phyloP scores from a whole-genome alignment of 2,329 filamentous ascomycete species.

The Xylariales sp. region DNA sequence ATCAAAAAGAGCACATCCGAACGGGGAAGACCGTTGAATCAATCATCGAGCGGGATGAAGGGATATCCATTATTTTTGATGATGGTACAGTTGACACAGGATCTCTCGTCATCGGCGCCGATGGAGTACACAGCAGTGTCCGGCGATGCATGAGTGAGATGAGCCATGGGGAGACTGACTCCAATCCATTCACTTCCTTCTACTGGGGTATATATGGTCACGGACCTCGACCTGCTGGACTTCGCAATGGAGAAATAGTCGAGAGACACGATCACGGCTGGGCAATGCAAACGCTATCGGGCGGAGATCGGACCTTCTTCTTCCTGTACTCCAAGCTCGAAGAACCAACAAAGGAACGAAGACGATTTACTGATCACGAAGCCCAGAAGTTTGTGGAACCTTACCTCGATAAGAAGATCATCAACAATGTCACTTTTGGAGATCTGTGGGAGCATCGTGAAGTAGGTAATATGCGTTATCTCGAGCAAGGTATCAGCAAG shows the following conservation, averaged over 20 bases:
- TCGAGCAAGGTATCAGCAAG: slow-evolving; percentile 29
- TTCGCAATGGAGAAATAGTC: not conserved
- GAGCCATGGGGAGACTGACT: not conserved
- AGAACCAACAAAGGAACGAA: slow-evolving; percentile 18
- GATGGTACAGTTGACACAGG: slow-evolving; percentile 13
- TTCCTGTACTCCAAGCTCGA: slow-evolving; percentile 10
- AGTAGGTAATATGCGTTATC: slow-evolving; percentile 19
- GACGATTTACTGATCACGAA: slow-evolving; percentile 24
- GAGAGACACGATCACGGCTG: not conserved
- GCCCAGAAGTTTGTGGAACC: slow-evolving; percentile 17
- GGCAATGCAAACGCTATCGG: not conserved
- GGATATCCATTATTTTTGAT: not conserved
- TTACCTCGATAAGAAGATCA: slow-evolving; percentile 22
- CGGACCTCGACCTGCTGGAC: not conserved
- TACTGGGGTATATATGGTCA: not conserved
- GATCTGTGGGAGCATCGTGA: slow-evolving; percentile 19
- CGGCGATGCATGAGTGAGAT: not conserved
- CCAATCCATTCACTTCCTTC: not conserved
- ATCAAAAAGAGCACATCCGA: not conserved
- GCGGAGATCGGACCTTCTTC: not conserved
- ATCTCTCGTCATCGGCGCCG: slow-evolving; percentile 7
- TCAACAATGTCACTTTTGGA: slow-evolving; percentile 15
- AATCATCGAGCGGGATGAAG: not conserved
- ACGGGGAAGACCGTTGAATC: not conserved
- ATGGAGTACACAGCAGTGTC: slow-evolving; percentile 5